phyloP scores from a whole-genome alignment of 345 rosid genomes.

The Limnanthes douglasii region DNA sequence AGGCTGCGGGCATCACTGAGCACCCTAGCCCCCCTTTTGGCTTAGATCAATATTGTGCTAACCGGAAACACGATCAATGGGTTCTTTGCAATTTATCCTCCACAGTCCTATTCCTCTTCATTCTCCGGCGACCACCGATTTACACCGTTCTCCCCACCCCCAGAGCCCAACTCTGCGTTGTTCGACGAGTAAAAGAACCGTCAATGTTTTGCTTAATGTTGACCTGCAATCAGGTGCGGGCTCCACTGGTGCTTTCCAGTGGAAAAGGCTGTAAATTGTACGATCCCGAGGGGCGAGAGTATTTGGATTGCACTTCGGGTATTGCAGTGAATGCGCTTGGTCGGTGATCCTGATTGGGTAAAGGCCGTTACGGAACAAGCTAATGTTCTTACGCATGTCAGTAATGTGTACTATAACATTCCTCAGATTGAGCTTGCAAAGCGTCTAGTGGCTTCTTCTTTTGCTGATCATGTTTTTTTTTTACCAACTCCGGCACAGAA shows the following conservation, averaged over 20 bases:
- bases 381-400: slow-evolving; percentile 47
- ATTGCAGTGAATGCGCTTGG: slow-evolving; percentile 84
- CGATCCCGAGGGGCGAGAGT: slow-evolving; percentile 66
- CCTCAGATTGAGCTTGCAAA: slow-evolving; percentile 86
- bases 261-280: slow-evolving; percentile 75
- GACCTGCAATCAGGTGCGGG: too few relatives aligned
- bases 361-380: slow-evolving; percentile 62
- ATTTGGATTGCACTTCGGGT: slow-evolving; percentile 60
- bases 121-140: too few relatives aligned
- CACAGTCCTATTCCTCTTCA: too few relatives aligned
- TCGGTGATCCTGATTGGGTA: slow-evolving; percentile 75
- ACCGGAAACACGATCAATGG: too few relatives aligned
- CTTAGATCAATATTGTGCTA: too few relatives aligned
- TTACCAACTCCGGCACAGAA: slow-evolving; percentile 83
- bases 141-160: too few relatives aligned
- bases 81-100: too few relatives aligned
- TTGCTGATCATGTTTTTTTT: slow-evolving; percentile 81
- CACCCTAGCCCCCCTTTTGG: too few relatives aligned
- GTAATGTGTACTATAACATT: slow-evolving; percentile 54
- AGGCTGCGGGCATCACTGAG: too few relatives aligned
- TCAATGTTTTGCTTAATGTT: too few relatives aligned
- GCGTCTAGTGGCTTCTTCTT: slow-evolving; percentile 53
- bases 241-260: slow-evolving; percentile 50
- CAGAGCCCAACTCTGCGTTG: too few relatives aligned
- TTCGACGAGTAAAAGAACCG: too few relatives aligned